A percentile compares a stretch with the other conserved stretches of the same genome.
These are phyloP conservation scores for Gentiana straminea DNA, from an alignment of 257 asterid species.

Conservation along the genomic window DNA sequence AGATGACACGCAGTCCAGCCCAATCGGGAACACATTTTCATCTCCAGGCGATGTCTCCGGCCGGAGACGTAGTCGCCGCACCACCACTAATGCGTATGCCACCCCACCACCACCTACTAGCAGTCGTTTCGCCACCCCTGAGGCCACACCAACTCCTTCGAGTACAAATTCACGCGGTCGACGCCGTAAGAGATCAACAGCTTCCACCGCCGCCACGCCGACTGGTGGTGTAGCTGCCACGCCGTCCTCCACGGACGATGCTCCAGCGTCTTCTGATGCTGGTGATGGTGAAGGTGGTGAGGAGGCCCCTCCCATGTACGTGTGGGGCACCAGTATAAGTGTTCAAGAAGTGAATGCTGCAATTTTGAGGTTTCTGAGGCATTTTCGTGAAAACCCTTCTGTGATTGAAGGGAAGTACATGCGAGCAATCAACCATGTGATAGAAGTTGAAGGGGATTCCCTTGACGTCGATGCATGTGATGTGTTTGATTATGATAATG, in stretches of 20 bases:
- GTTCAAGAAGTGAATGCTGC: conserved; percentile 86
- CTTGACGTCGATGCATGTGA: conserved; percentile 86
- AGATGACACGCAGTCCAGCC: conserved; percentile 56
- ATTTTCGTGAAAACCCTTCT: conserved; percentile 58
- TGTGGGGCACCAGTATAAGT: conserved; percentile 95
- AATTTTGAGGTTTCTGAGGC: conserved; percentile 70
- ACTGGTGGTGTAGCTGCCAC: conserved; percentile 31
- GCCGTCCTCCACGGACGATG: conserved; percentile 59
- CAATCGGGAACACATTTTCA: conserved; percentile 75
- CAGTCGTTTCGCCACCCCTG: conserved; percentile 56
- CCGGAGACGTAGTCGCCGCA: conserved; percentile 50
- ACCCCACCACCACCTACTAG: conserved; percentile 52
- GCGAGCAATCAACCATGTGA: conserved; percentile 55
- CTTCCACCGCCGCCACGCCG: conserved; percentile 27
- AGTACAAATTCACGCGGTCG: conserved; percentile 35
- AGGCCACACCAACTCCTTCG: conserved; percentile 62
- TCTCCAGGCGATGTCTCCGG: conserved; percentile 53
- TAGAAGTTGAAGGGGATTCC: conserved; percentile 88
- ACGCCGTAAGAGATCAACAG: conserved; percentile 27
- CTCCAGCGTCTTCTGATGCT: conserved; percentile 52
- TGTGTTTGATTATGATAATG: conserved; percentile 65
- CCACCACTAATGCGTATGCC: conserved; percentile 30
- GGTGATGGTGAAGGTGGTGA: conserved; percentile 58
- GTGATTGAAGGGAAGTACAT: conserved; percentile 78
- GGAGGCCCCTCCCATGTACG: conserved; percentile 75